Conservation (phyloP, 2,329 filamentous ascomycete species). For the Coniosporium uncinatum region DNA sequence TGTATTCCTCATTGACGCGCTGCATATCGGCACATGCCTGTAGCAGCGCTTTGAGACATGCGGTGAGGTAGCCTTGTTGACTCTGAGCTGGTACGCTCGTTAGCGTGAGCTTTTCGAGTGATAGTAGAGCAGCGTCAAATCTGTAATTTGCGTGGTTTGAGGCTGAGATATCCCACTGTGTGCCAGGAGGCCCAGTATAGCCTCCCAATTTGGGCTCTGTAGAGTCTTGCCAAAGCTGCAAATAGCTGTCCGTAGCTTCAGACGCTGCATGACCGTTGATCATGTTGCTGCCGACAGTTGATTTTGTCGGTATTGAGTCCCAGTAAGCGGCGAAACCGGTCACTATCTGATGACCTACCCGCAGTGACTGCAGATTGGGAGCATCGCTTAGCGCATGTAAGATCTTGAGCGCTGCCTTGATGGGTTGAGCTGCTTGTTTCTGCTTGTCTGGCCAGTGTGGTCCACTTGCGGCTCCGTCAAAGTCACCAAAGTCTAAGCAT, state of each 20-base stretch:
- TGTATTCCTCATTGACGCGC: neutral
- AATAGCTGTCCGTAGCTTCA: no score
- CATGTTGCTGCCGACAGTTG: no score
- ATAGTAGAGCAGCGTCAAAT: neutral
- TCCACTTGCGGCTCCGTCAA: neutral
- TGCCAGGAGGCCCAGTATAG: neutral
- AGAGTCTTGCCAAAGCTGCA: no score
- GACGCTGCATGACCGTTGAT: no score
- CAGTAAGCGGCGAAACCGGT: neutral
- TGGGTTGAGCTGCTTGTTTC: neutral
- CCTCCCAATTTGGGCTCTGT: no score
- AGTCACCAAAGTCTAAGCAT: neutral
- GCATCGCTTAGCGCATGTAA: neutral
- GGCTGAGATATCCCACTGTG: neutral
- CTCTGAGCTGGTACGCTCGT: neutral
- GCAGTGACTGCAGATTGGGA: neutral
- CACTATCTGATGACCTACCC: neutral
- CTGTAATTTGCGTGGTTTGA: no score
- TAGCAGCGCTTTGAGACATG: neutral
- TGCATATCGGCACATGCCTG: neutral
- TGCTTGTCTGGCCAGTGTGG: neutral
- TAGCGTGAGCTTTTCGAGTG: neutral
- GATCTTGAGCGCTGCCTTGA: neutral
- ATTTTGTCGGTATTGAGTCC: no score
- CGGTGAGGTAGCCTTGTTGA: neutral